These are phyloP conservation scores for Zasmidium citrigriseum DNA, from an alignment of 2,329 filamentous ascomycete genomes.

Conservation along the genomic window DNA sequence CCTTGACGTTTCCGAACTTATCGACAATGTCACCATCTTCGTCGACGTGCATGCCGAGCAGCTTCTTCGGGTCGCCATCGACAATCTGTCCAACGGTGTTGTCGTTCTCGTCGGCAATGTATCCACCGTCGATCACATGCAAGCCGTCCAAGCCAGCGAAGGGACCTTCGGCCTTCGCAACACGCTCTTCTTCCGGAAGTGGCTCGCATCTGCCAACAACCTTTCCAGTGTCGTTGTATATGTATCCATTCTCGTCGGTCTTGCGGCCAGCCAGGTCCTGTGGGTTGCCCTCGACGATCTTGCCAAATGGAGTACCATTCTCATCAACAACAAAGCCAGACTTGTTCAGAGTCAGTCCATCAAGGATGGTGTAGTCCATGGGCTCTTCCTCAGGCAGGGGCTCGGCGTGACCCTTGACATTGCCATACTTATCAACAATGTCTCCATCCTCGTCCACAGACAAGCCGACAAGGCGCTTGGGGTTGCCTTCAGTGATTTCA, in stretches of 20 bases:
- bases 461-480: slow-evolving; percentile 71
- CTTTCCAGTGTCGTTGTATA: slow-evolving; percentile 59
- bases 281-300: slow-evolving; percentile 58
- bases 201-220: slow-evolving; percentile 60
- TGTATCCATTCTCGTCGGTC: slow-evolving; percentile 57
- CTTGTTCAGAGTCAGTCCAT: slow-evolving; percentile 66
- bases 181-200: slow-evolving; percentile 59
- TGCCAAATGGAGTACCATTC: slow-evolving; percentile 57
- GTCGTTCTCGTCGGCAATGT: slow-evolving; percentile 75
- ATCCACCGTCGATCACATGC: slow-evolving; percentile 68
- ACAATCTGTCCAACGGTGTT: slow-evolving; percentile 61
- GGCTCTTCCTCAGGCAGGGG: slow-evolving; percentile 52
- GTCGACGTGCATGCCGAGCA: slow-evolving; percentile 60
- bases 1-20: slow-evolving; percentile 63
- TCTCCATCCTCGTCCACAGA: slow-evolving; percentile 80
- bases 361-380: slow-evolving; percentile 59
- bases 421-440: slow-evolving; percentile 72
- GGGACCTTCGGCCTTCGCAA: slow-evolving; percentile 61
- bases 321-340: slow-evolving; percentile 59
- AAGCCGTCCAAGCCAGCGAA: slow-evolving; percentile 68
- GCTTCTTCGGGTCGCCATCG: slow-evolving; percentile 61
- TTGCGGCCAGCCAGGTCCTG: slow-evolving; percentile 59
- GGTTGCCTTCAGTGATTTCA: slow-evolving; percentile 53
- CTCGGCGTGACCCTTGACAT: slow-evolving; percentile 58
- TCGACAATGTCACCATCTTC: slow-evolving; percentile 65